Evolutionary conservation across 352 stramenopile species (phyloP).

Genomic region (Phytophthora pini): DNA sequence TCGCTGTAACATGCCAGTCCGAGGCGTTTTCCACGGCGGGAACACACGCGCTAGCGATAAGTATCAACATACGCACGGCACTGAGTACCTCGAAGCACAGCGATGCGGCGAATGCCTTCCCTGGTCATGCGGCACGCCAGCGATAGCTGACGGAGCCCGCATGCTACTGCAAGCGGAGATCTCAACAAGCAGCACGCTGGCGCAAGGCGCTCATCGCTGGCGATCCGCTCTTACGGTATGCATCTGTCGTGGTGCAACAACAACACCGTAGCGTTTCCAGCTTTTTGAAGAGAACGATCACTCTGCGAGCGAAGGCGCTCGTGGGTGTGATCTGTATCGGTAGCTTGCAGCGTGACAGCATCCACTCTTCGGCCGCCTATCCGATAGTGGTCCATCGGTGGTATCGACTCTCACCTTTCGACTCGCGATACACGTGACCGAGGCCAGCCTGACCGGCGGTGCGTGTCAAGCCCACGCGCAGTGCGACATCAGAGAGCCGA

Average conservation of each 20-base stretch:
- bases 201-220: slow-evolving; percentile 22
- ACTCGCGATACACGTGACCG: slow-evolving; percentile 2
- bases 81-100: neutral
- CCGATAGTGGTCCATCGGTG: slow-evolving; percentile 8
- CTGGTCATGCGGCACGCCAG: slow-evolving; percentile 4
- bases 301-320: neutral
- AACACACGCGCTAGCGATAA: neutral
- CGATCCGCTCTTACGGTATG: slow-evolving; percentile 8
- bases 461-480: slow-evolving; percentile 2
- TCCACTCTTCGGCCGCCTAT: slow-evolving; percentile 16
- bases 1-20: neutral
- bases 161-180: neutral
- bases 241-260: slow-evolving; percentile 9
- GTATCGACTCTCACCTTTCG: no score
- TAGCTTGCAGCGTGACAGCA: slow-evolving; percentile 1
- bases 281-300: neutral
- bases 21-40: neutral
- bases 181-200: slow-evolving; percentile 13
- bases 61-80: neutral
- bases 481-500: neutral
- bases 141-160: slow-evolving; percentile 2
- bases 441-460: neutral
- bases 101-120: neutral
- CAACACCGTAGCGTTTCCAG: neutral
- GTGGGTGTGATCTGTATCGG: neutral